Base-by-base conservation (phyloP, 2,329 filamentous ascomycete species). In the Venturia asperata region DNA sequence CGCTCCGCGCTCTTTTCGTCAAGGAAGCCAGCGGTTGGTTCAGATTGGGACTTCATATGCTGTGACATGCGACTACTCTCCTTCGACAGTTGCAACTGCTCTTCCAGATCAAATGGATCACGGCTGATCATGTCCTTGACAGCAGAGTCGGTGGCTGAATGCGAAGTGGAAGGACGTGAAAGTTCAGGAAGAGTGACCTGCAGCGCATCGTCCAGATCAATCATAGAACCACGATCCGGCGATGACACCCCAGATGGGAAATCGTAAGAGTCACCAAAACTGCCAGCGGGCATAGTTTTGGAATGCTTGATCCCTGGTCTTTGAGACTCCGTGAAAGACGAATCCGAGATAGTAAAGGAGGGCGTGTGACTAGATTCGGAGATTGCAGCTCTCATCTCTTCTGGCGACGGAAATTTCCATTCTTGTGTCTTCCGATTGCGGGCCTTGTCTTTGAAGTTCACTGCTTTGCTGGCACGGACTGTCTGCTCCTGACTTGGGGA, bases 51-150 rank as follows among this genome's bases (percentile, higher is more conserved):
- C 62, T 77, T 76, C 64, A 72, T 74, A 63, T 77, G 75, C 62
- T 74, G 75, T 0, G 74, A 76, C 27, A 72, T 71, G 39, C 75
- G 74, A 60, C 76, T 73, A 64, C 74, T 76, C 56, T 72, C 74
- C 41, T 75, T 68, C 0, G 74, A 74, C 13, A 76, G 70, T 41
- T 75, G 71, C 10, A 77, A 71, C 64, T 77, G 75, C 27, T 81
- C 78, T 68, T 81, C 80, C 7, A 81, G 75, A 68, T 81, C 79
- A 68, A 82, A 82, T 0, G 79, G 79, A 65, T 81, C 78, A 5
- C 78, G 78, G 63, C 74, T 77, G 47, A 76, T 75, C 24, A 74
- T 72, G 63, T 79, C 77, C 21, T 74, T 77, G 60, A 70, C 70
- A 19, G 69, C 70, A 15, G 72, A 72, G 47, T 71, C 72, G 47